phyloP scores from a whole-genome alignment of 306 rosid genomes.

The Trifolium pratense region DNA sequence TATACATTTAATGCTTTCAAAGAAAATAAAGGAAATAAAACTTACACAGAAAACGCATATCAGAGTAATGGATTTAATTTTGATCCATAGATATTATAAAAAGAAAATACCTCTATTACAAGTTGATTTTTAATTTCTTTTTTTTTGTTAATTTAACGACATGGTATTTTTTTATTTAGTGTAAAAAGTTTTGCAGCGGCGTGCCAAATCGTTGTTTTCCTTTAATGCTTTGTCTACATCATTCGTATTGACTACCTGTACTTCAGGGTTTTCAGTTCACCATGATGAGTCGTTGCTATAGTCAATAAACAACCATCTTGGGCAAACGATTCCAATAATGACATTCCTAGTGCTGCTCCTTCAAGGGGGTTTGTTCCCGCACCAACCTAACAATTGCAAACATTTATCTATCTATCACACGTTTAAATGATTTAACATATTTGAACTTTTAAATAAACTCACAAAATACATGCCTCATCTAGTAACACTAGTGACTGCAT shows the following conservation, averaged over 20 bases:
- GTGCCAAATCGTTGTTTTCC: not conserved
- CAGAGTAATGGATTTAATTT: conserved; percentile 14
- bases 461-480: conserved; percentile 71
- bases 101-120: not conserved
- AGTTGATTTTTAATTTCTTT: not conserved
- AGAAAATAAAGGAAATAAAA: conserved; percentile 23
- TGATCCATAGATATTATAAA: conserved; percentile 17
- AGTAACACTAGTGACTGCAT: conserved; percentile 78
- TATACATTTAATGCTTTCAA: conserved; percentile 7
- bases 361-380: conserved; percentile 97
- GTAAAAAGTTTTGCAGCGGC: not conserved
- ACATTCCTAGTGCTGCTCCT: conserved; percentile 97
- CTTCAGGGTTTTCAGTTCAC: conserved; percentile 94
- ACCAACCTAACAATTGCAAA: conserved; percentile 75
- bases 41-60: conserved; percentile 8
- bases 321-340: conserved; percentile 86
- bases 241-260: conserved; percentile 70
- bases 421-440: conserved; percentile 22
- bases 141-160: not conserved
- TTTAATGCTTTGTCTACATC: conserved; percentile 15
- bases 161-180: not conserved
- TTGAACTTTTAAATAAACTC: conserved; percentile 21
- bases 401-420: conserved; percentile 22
- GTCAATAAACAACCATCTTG: conserved; percentile 75
- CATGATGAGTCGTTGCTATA: conserved; percentile 96